These are phyloP conservation scores for Penicillium fimorum DNA, from an alignment of 495 filamentous ascomycete species.

Conservation along the genomic window DNA sequence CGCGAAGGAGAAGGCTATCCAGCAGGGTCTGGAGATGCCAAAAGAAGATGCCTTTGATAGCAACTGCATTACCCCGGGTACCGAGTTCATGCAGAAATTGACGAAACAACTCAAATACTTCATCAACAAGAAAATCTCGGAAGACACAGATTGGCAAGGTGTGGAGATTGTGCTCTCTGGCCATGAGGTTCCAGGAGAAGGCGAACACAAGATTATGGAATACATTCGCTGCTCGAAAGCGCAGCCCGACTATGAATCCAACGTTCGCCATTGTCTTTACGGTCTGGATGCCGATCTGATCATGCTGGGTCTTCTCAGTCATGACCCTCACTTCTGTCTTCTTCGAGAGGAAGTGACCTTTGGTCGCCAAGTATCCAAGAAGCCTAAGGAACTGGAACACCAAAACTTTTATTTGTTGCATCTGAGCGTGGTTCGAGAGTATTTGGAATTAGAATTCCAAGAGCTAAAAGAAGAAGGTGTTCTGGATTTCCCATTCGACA, in stretches of 20 bases:
- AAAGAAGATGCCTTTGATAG: constrained; percentile 96
- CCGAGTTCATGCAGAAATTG: constrained; percentile 96
- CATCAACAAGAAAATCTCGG: constrained; percentile 96
- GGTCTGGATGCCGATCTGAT: constrained; percentile 97
- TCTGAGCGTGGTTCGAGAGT: constrained; percentile 95
- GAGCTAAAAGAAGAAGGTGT: constrained; percentile 76
- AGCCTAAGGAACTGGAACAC: constrained; percentile 94
- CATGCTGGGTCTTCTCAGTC: constrained; percentile 94
- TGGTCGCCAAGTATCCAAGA: constrained; percentile 77
- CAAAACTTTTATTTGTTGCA: constrained; percentile 99
- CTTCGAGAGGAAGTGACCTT: constrained; percentile 98
- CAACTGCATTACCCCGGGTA: constrained; percentile 98
- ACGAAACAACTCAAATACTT: constrained; percentile 96
- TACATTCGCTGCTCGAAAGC: constrained; percentile 96
- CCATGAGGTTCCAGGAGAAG: constrained; percentile 98
- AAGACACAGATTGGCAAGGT: constrained; percentile 95
- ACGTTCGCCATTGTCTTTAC: constrained; percentile 95
- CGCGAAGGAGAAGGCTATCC: constrained; percentile 84
- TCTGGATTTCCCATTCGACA: constrained; percentile 79
- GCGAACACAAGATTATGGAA: constrained; percentile 99
- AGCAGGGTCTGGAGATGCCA: constrained; percentile 86
- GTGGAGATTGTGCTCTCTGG: constrained; percentile 95
- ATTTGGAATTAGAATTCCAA: constrained; percentile 95
- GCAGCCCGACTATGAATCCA: constrained; percentile 90
- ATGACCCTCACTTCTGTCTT: constrained; percentile 97